These are phyloP conservation scores for Thuja plicata DNA, from an alignment of 83 land plant species.

Conservation along the genomic window DNA sequence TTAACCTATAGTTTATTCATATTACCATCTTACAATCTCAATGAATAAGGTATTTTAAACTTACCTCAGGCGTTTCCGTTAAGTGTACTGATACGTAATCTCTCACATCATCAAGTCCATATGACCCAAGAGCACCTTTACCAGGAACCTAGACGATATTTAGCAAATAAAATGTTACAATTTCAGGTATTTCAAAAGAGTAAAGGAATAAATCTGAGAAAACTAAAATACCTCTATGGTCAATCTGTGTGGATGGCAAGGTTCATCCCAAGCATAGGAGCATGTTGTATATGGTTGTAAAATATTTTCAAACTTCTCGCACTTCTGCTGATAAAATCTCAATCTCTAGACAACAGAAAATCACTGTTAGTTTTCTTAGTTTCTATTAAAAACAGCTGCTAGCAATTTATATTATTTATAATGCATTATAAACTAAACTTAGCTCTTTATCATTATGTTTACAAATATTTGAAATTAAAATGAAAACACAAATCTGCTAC, in stretches of 20 bases:
- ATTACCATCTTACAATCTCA: background rate
- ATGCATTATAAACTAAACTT: background rate
- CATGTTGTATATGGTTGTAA: conserved; percentile 82
- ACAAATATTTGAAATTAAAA: background rate
- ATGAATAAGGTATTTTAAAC: background rate
- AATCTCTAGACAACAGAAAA: conserved; percentile 37
- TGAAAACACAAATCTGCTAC: background rate
- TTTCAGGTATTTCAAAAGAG: background rate
- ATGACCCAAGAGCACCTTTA: conserved; percentile 77
- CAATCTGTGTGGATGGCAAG: conserved; percentile 88
- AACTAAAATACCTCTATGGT: conserved; percentile 67
- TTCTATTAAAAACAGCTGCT: background rate
- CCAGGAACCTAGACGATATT: conserved; percentile 68
- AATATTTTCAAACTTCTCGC: conserved; percentile 77
- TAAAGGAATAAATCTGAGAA: background rate
- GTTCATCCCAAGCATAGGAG: conserved; percentile 98
- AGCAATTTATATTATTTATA: background rate
- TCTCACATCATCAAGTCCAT: conserved; percentile 74
- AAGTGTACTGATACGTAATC: conserved; percentile 46
- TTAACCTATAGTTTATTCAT: background rate
- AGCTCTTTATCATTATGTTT: background rate
- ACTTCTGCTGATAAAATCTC: conserved; percentile 81
- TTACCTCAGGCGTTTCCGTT: conserved; percentile 64
- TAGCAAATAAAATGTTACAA: background rate
- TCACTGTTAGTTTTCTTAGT: background rate